Base-by-base conservation (phyloP, 768 basidiomycete species). In the Dentipellis sp. region DNA sequence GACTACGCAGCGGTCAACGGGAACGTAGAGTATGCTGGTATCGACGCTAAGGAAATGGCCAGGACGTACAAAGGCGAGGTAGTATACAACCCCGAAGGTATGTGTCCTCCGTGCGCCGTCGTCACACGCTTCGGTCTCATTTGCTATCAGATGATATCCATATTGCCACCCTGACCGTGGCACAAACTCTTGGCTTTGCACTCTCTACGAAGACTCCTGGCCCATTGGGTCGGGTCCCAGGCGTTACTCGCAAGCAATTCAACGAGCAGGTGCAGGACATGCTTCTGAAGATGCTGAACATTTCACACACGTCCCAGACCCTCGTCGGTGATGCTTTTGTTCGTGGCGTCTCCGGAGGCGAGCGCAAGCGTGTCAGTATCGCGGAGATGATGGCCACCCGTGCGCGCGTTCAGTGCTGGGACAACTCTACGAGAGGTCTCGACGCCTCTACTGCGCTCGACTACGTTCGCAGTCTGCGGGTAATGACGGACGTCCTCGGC, bases 401-500 rank as follows among this genome's bases (percentile, higher is more conserved):
- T 52, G 88, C 88, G 10, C 83, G 84, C 37, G 79, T 91, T 7
- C 84, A 91, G 61, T 83, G 82, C 59, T 91, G 88, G 85, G 88
- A 92, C 66, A 91, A 88, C 68, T 84, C 85, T 0, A 92, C 90
- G 2, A 75, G 86, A 50, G 88, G 90, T 16, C 72, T 91, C 51
- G 88, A 91, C 59, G 89, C 91, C 0, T 90, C 89, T 2, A 94
- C 92, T 7, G 92, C 92, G 1, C 75, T 93, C 50, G 93, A 95
- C 65, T 94, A 90, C 62, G 81, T 80, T 55, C 88, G 82, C 69
- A 83, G 83, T 42, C 71, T 95, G 53, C 78, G 91, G 16, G 74
- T 91, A 37, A 82, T 90, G 76, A 93, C 93, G 16, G 91, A 95
- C 64, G 71, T 91, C n/a, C 75, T 86, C 16, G 81, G 83, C 7